Evolutionary conservation across 2,329 filamentous ascomycete genomes (phyloP), one percentile per base, ranked within the genome.

Genomic region (Setomelanomma holmii): DNA sequence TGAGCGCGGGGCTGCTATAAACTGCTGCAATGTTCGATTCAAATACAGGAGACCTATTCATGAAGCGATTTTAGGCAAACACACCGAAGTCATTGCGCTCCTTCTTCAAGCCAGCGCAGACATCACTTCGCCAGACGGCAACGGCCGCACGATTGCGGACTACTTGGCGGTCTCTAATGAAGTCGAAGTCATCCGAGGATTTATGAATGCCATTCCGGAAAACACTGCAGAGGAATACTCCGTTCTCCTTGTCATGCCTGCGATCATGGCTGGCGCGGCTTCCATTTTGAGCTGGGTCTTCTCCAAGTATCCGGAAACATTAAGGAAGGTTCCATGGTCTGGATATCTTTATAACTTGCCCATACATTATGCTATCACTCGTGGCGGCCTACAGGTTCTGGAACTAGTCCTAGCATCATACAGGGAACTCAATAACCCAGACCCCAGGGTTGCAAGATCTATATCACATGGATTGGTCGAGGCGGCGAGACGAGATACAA

Each of bases 41-140:
- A 14, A 39, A 1, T 0, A 21, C 14, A 12, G 14, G 19, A 47
- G 17, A 3, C 45, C 56, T 11, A 4, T 60, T 0, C 42, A 55
- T 2, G 55, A 55, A 22, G 55, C 47, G 7, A 44, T 53, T 0
- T 1, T 50, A 3, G 40, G 55, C 7, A 12, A 12, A 2, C 10
- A 43, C 4, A 2, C 19, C 3, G 49, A 43, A 2, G 38, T 33
- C 4, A 5, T 49, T 1, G 17, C 21, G 10, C n/a, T 36, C 7
- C 20, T 51, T 4, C 24, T 51, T 2, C 35, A 36, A 24, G 19
- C 12, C 11, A 22, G 22, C 11, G 34, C 17, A 41, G 45, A 48
- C 36, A 7, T 41, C 14, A 23, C 11, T 11, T 17, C 16, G 7
- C 27, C 20, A 10, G 27, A 35, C 12, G 7, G 1, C 1, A 23